Base-by-base conservation (phyloP, 2,329 filamentous ascomycete genomes). In the Ceratocystis colombiana region DNA sequence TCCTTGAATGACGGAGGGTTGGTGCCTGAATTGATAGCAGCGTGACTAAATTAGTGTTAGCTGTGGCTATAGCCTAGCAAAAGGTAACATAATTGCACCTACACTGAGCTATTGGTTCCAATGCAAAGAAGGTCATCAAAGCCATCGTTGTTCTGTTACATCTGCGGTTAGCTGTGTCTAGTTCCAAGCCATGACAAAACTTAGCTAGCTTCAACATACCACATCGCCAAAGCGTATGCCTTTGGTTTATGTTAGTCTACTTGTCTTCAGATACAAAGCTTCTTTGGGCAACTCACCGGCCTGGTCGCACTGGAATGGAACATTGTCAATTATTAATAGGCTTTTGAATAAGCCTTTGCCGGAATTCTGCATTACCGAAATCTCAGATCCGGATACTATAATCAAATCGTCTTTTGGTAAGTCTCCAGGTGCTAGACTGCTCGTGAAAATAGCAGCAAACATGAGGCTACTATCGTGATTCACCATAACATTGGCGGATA, bases 81-180 rank as follows among this genome's bases (percentile, higher is more conserved):
- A 53, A 28, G 4, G 17, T n/a, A 22, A 46, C 12, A 25, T 10
- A 28, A 10, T 6, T 28, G 33, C 0, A 67, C 68, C 48, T 64
- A 67, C 61, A 68, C 61, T 20, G 61, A 63, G 64, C 68, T 74
- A 1, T 71, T 70, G 1, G 64, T 64, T 20, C 37, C 64, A 55
- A 74, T 69, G 68, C 73, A 75, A 33, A 75, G 69, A 61, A 74
- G 70, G 53, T 74, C 73, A 61, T 73, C 73, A 7, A 73, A 66
- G 6, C 70, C 71, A 41, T 73, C 72, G 3, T 53, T 61, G 45
- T 69, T 68, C 64, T 65, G 53, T 33, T 30, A 8, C 12, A 1
- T 48, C 22, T 45, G 22, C 17, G 12, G 37, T 65, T 59, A 59
- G 53, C 37, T 30, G 1, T n/a, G n/a, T 22, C 20, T 20, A 5